Base-by-base conservation (phyloP, 2,329 filamentous ascomycete species). In the Graphium sp. region DNA sequence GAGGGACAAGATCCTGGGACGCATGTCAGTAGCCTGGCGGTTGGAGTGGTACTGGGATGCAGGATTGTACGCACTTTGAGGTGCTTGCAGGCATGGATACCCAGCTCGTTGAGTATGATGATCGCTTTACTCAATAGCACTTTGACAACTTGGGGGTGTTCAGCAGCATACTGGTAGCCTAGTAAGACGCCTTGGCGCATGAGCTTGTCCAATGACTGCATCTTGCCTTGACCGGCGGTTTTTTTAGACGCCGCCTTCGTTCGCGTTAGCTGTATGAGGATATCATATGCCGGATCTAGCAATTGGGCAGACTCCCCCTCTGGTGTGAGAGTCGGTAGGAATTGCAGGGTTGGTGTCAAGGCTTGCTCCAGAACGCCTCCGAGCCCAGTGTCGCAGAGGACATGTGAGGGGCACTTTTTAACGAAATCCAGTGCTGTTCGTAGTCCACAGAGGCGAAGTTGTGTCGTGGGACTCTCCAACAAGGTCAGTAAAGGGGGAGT, bases 241-340 rank as follows among this genome's bases (percentile, higher is more conserved):
- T 46, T 37, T 6, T 41, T n/a, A n/a, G n/a, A 28, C 27, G 42
- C 36, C 14, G 46, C 33, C 37, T 36, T 49, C 42, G 50, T 56
- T 50, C 34, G 53, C 35, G 41, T 64, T 5, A 93, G 59, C 1
- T 54, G 52, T 12, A 78, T 51, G 4, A 92, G 56, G 2, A 74
- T 72, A 6, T 63, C 58, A 37, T 84, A 91, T 1, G 77, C 71
- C 6, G 62, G 58, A 5, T 48, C 43, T 2, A 93, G 61, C 4
- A 94, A 53, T 2, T 44, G 41, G 2, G 78, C 43, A 4, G 79
- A 79, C 32, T 89, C 78, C 0, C 60, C 45, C 41, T 81, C 76
- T 1, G 79, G 72, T 0, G 82, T 93, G 23, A 92, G 55, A 9
- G 63, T 70, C 1, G 87, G 85, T 5, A 93, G 60, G 40, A 73